Conservation (phyloP, 768 basidiomycete genomes). For the Amanita pseudoporphyria region DNA sequence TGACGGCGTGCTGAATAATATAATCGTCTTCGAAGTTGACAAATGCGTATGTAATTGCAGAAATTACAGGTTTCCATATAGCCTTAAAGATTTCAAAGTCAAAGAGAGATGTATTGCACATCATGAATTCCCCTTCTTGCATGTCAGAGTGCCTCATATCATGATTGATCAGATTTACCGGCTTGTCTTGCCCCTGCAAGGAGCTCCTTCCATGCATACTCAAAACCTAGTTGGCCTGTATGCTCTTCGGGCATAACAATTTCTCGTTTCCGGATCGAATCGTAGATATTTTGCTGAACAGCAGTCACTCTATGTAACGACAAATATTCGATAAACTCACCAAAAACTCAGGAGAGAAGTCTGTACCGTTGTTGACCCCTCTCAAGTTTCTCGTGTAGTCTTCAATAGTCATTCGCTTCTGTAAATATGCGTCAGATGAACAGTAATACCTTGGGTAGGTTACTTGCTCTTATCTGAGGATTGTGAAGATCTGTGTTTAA, state of each 20-base stretch:
- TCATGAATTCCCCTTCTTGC: slow-evolving; percentile 49
- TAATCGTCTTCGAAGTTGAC: slow-evolving; percentile 96
- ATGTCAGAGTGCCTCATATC: neutral
- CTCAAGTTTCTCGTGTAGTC: slow-evolving; percentile 89
- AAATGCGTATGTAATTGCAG: slow-evolving; percentile 94
- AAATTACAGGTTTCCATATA: slow-evolving; percentile 89
- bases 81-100: slow-evolving; percentile 91
- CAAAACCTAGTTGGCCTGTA: slow-evolving; percentile 91
- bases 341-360: slow-evolving; percentile 83
- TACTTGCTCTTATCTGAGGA: slow-evolving; percentile 76
- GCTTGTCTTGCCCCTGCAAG: slow-evolving; percentile 72
- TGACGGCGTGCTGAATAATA: slow-evolving; percentile 87
- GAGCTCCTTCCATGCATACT: slow-evolving; percentile 98
- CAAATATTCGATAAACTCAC: slow-evolving; percentile 28
- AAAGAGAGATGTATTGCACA: slow-evolving; percentile 71
- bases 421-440: slow-evolving; percentile 1
- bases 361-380: slow-evolving; percentile 79
- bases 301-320: neutral
- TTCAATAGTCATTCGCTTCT: slow-evolving; percentile 97
- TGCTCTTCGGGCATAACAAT: slow-evolving; percentile 99
- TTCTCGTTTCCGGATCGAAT: slow-evolving; percentile 89
- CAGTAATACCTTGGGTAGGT: slow-evolving; percentile 5
- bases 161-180: slow-evolving; percentile 35
- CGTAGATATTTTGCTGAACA: slow-evolving; percentile 75
- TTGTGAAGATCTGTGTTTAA: slow-evolving; percentile 97